phyloP scores from a whole-genome alignment of 139 green algal species.

The Haematococcus lacustris region DNA sequence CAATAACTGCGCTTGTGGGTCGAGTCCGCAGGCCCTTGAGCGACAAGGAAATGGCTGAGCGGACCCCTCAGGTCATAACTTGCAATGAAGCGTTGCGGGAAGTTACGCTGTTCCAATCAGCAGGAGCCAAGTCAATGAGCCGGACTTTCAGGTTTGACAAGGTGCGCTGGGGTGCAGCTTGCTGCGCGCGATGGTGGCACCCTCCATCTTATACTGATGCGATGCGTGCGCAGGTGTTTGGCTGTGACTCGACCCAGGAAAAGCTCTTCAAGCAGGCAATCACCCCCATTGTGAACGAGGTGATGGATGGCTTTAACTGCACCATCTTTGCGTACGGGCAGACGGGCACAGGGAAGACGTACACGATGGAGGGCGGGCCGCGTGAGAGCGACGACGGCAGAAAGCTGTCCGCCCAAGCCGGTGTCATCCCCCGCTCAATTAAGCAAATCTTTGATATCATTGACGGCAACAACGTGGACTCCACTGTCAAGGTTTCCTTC shows the following conservation, averaged over 20 bases:
- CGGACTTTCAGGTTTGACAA: constrained; percentile 93
- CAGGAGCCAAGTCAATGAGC: constrained; percentile 68
- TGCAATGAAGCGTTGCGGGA: constrained; percentile 75
- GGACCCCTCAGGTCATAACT: constrained; percentile 66
- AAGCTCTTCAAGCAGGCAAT: constrained; percentile 82
- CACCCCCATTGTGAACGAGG: constrained; percentile 89
- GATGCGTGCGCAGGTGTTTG: constrained; percentile 68
- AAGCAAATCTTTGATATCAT: constrained; percentile 91
- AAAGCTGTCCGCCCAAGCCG: constrained; percentile 59
- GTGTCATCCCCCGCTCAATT: constrained; percentile 92
- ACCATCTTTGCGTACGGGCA: constrained; percentile 71
- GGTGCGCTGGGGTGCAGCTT: too few relatives aligned
- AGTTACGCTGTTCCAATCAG: constrained; percentile 70
- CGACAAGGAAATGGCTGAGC: constrained; percentile 59
- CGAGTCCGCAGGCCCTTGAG: constrained; percentile 56
- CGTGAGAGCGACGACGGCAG: constrained; percentile 48
- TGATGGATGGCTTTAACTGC: constrained; percentile 83
- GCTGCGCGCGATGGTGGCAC: too few relatives aligned
- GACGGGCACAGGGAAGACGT: constrained; percentile 96
- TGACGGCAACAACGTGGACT: constrained; percentile 60
- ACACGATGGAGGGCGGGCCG: constrained; percentile 90
- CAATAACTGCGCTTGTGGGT: background rate
- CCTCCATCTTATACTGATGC: too few relatives aligned
- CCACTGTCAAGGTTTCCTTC: constrained; percentile 76
- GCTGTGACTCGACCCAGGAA: constrained; percentile 70